Evolutionary conservation across 2,329 filamentous ascomycete species (phyloP).

Genomic region (Cladophialophora exuberans): DNA sequence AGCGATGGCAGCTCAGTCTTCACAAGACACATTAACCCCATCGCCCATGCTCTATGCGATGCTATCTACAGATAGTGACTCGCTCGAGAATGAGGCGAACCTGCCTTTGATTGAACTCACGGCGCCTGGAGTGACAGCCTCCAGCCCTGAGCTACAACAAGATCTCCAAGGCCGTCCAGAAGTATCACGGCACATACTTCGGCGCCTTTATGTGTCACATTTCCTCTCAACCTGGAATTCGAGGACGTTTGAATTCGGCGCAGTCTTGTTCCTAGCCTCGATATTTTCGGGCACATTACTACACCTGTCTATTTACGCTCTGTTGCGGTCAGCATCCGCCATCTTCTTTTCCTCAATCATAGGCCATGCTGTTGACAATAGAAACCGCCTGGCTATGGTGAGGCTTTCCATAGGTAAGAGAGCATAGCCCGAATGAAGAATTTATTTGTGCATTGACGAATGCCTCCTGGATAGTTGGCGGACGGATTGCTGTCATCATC

Average conservation of each 20-base stretch:
- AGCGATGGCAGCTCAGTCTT: too few species aligned
- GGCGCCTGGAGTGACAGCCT: too few species aligned
- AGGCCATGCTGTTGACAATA: constrained; percentile 62
- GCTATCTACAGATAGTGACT: too few species aligned
- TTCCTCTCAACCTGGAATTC: constrained; percentile 68
- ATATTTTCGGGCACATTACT: constrained; percentile 64
- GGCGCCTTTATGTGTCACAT: constrained; percentile 60
- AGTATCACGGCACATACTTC: not conserved
- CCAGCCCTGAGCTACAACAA: too few species aligned
- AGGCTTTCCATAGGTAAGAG: constrained; percentile 48
- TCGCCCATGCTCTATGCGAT: too few species aligned
- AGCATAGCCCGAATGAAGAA: too few species aligned
- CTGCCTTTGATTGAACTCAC: too few species aligned
- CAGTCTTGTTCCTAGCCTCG: constrained; percentile 61
- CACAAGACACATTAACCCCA: too few species aligned
- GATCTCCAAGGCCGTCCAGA: too few species aligned
- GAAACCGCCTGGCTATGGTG: constrained; percentile 55
- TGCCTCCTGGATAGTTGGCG: constrained; percentile 35
- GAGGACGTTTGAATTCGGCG: constrained; percentile 66
- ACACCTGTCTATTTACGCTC: constrained; percentile 70
- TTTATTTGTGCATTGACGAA: not conserved
- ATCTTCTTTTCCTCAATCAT: constrained; percentile 62
- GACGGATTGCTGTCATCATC: constrained; percentile 16
- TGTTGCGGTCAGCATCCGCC: constrained; percentile 61
- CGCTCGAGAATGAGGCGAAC: too few species aligned